Evolutionary conservation across 345 rosid species (phyloP), one percentile per base, ranked within the genome.

Genomic region (Microcos paniculata): DNA sequence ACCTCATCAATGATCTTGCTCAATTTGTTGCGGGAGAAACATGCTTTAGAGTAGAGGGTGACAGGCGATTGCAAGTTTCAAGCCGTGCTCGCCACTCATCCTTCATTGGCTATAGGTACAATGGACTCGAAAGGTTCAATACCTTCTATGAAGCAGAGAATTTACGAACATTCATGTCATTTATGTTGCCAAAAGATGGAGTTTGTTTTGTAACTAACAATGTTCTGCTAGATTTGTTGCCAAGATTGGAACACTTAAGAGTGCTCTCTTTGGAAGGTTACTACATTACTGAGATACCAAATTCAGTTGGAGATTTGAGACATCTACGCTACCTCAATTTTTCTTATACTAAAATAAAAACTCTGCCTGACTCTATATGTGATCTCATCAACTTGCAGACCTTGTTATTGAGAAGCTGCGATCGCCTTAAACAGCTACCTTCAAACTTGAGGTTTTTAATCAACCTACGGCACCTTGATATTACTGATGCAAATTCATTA

Each of bases 1-100:
- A 78, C 45, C 79, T 82, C 24, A 40, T 82, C 16, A 65, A 82
- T 59, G 77, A 82, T 35, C 70, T 82, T n/a, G 82, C 82, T 24
- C 19, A 1, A 11, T 65, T 2, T 0, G 62, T 45, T 16, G 72
- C 72, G 1, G 74, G 73, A 64, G 52, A 42, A 28, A 18, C 19
- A 23, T 53, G 62, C 76, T 31, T 69, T 23, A n/a, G 73, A 59
- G 13, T 40, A 30, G 68, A 24, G 68, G 28, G 30, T 24, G 52
- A 42, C 26, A 28, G 59, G 14, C 52, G 6, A 28, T 1, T 28
- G 56, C 23, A 26, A 16, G 8, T 59, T 59, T 24, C 16, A 28
- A 73, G 48, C 24, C 51, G 49, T 38, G 71, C 38, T 24, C 43
- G 76, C 30, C 58, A 77, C 45, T 71, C 56, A 52, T 70, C 76